phyloP scores from a whole-genome alignment of 257 asterid genomes.

The Perilla frutescens region DNA sequence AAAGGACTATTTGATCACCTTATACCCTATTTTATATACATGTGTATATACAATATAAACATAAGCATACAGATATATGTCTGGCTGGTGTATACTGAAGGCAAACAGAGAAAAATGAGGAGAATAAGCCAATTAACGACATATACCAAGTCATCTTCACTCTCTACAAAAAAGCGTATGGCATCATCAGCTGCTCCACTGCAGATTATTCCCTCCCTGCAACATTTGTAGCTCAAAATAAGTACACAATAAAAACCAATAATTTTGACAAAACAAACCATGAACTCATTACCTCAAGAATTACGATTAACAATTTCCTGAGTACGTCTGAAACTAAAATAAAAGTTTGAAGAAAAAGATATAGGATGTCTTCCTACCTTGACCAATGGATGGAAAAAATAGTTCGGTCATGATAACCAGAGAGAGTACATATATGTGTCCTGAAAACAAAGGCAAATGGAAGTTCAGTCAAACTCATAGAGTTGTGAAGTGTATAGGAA shows the following conservation, averaged over 20 bases:
- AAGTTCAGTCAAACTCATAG: slow-evolving; percentile 29
- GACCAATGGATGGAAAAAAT: slow-evolving; percentile 94
- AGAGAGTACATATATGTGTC: slow-evolving; percentile 74
- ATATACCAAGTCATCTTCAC: slow-evolving; percentile 63
- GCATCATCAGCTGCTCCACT: slow-evolving; percentile 96
- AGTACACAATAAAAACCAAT: slow-evolving; percentile 5
- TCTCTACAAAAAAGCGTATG: slow-evolving; percentile 81
- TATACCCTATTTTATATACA: neutral
- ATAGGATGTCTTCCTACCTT: slow-evolving; percentile 52
- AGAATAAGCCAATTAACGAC: neutral
- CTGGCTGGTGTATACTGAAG: slow-evolving; percentile 26
- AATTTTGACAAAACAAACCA: slow-evolving; percentile 21
- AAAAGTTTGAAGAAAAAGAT: neutral
- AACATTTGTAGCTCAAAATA: slow-evolving; percentile 34
- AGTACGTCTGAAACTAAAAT: neutral
- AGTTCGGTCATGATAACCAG: slow-evolving; percentile 95
- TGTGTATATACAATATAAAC: neutral
- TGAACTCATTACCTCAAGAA: neutral
- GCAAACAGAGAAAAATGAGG: slow-evolving; percentile 13
- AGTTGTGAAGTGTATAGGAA: slow-evolving; percentile 16
- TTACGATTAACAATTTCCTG: neutral
- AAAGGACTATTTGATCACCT: too few relatives aligned
- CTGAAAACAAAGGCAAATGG: slow-evolving; percentile 53
- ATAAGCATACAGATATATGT: too few relatives aligned
- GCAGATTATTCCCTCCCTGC: slow-evolving; percentile 82